phyloP scores from a whole-genome alignment of 176 grass and related monocot genomes.

The Eremochloa ophiuroides region DNA sequence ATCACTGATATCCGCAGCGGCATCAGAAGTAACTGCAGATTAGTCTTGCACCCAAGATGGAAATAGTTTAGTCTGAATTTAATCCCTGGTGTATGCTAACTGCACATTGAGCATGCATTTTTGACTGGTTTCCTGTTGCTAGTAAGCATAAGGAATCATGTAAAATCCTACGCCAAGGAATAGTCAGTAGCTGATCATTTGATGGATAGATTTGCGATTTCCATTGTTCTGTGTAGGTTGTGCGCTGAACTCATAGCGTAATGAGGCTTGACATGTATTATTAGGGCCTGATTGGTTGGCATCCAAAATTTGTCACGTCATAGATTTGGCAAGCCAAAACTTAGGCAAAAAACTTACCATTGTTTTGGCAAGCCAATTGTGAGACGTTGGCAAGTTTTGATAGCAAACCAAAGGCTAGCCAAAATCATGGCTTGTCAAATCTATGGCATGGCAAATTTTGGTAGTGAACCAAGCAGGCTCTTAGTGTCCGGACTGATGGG shows the following conservation, averaged over 20 bases:
- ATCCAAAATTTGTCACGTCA: too few relatives aligned
- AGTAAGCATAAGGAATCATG: neutral
- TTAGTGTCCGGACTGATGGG: neutral
- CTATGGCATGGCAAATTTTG: too few relatives aligned
- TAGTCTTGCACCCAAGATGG: neutral
- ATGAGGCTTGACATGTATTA: neutral
- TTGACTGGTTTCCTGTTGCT: constrained; percentile 17
- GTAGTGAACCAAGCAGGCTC: too few relatives aligned
- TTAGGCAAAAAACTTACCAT: too few relatives aligned
- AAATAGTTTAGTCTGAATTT: neutral
- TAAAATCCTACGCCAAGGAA: neutral
- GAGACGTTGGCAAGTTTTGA: too few relatives aligned
- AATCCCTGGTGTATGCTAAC: neutral
- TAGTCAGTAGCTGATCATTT: constrained; percentile 6
- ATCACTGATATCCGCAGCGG: constrained; percentile 70
- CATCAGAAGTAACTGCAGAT: constrained; percentile 27
- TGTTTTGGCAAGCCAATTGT: too few relatives aligned
- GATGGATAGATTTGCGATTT: neutral
- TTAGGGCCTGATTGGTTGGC: too few relatives aligned
- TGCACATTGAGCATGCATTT: constrained; percentile 13
- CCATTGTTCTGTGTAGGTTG: constrained; percentile 14
- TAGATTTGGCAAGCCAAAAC: too few relatives aligned
- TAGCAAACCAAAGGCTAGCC: too few relatives aligned
- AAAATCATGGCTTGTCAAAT: too few relatives aligned
- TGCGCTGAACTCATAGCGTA: neutral